phyloP scores from a whole-genome alignment of 2,329 filamentous ascomycete species.

The Colletotrichum incanum region DNA sequence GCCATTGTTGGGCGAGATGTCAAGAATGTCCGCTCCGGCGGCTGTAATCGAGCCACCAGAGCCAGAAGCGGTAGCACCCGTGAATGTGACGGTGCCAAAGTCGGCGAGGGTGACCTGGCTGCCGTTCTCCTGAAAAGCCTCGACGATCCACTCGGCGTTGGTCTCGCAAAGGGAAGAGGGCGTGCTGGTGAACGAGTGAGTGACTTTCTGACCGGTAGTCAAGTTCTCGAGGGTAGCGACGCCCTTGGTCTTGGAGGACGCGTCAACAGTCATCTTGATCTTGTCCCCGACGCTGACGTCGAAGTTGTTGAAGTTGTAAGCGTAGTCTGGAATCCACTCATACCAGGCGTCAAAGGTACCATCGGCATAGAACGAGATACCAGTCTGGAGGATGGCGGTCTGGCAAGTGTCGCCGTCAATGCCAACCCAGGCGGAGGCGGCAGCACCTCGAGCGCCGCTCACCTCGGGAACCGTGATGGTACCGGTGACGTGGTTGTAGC shows the following conservation, averaged over 20 bases:
- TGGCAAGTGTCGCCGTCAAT: slow-evolving; percentile 63
- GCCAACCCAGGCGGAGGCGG: slow-evolving; percentile 62
- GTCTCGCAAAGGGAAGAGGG: slow-evolving; percentile 64
- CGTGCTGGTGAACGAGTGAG: slow-evolving; percentile 65
- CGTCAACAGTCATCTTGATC: slow-evolving; percentile 49
- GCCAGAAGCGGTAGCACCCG: slow-evolving; percentile 46
- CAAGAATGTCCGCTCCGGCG: slow-evolving; percentile 42
- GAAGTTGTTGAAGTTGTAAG: slow-evolving; percentile 57
- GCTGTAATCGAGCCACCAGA: slow-evolving; percentile 44
- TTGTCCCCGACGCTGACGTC: slow-evolving; percentile 50
- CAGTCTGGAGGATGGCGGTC: slow-evolving; percentile 59
- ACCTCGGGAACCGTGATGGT: slow-evolving; percentile 50
- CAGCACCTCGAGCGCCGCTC: slow-evolving; percentile 43
- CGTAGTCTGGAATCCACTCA: slow-evolving; percentile 62
- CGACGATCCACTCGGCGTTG: slow-evolving; percentile 77
- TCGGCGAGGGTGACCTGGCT: slow-evolving; percentile 49
- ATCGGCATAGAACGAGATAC: slow-evolving; percentile 58
- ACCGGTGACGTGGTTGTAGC: slow-evolving; percentile 49
- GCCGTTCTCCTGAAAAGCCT: slow-evolving; percentile 55
- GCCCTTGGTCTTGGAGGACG: slow-evolving; percentile 47
- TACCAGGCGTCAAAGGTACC: slow-evolving; percentile 60
- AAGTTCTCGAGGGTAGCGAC: slow-evolving; percentile 61
- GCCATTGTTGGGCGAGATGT: slow-evolving; percentile 41
- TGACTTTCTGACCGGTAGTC: slow-evolving; percentile 66
- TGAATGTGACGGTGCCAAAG: slow-evolving; percentile 51